A percentile compares a stretch with the other conserved stretches of the same genome.
Evolutionary conservation across 345 rosid species (phyloP).

Genomic region (Aurinia saxatilis): DNA sequence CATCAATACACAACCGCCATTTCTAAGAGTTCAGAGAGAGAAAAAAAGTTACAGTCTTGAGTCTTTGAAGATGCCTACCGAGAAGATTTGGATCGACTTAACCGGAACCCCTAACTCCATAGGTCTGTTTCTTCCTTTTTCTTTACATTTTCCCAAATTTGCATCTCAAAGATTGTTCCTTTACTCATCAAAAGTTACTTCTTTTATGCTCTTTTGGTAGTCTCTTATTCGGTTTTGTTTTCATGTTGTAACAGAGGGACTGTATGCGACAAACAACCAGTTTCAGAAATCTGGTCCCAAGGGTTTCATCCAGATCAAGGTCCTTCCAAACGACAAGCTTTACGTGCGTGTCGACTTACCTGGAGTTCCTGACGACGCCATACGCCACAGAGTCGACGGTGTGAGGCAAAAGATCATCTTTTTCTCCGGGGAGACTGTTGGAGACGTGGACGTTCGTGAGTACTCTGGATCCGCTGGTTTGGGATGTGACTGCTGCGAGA

Average conservation of each 20-base stretch:
- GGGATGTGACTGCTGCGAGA: conserved; percentile 23
- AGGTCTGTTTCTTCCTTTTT: not conserved
- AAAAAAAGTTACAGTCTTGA: too few species aligned
- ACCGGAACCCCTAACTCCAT: not conserved
- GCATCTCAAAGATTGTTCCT: not conserved
- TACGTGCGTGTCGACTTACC: conserved; percentile 22
- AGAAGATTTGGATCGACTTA: not conserved
- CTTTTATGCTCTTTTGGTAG: not conserved
- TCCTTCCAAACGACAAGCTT: not conserved
- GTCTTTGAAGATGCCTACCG: not conserved
- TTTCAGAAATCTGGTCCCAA: conserved; percentile 12
- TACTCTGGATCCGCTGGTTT: conserved; percentile 16
- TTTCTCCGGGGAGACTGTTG: conserved; percentile 5
- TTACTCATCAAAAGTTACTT: not conserved
- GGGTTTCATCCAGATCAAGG: conserved; percentile 12
- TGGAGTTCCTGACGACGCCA: conserved; percentile 10
- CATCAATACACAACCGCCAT: not conserved
- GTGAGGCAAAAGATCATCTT: conserved; percentile 14
- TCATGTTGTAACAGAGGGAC: not conserved
- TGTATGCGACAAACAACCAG: conserved; percentile 20
- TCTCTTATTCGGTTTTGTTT: not conserved
- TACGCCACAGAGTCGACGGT: not conserved
- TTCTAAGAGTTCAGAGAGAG: not conserved
- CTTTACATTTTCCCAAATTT: not conserved
- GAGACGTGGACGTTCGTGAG: not conserved